Evolutionary conservation across 495 filamentous ascomycete species (phyloP).

Genomic region (Aspergillus bertholletiae): DNA sequence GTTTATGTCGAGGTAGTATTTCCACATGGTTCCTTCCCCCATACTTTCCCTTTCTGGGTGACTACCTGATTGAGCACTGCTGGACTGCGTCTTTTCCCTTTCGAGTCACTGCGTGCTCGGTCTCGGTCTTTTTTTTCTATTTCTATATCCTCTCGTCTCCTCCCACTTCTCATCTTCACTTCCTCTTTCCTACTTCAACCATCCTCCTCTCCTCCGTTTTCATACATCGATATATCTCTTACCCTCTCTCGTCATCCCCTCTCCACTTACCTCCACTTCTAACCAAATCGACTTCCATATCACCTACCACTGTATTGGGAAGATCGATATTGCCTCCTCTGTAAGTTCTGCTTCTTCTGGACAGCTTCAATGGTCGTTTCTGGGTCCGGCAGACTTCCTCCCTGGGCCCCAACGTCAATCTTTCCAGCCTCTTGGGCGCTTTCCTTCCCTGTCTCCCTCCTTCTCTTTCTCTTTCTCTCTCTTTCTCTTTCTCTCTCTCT

Average conservation of each 20-base stretch:
- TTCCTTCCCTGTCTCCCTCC: constrained; percentile 12
- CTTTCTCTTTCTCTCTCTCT: neutral
- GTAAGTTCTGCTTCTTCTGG: too few relatives aligned
- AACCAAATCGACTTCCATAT: neutral
- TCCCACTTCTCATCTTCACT: constrained; percentile 10
- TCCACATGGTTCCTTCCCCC: neutral
- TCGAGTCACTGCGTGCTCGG: neutral
- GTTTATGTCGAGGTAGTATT: too few relatives aligned
- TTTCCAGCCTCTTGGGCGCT: too few relatives aligned
- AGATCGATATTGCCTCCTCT: neutral
- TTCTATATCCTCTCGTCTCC: constrained; percentile 1
- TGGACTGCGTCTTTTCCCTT: neutral
- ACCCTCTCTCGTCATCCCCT: constrained; percentile 5
- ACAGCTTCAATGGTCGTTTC: too few relatives aligned
- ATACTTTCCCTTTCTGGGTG: constrained; percentile 9
- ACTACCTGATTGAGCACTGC: constrained; percentile 10
- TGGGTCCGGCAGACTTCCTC: too few relatives aligned
- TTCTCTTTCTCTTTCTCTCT: constrained; percentile 2
- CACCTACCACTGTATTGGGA: neutral
- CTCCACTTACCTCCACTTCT: constrained; percentile 1
- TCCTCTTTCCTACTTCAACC: neutral
- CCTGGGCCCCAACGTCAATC: too few relatives aligned
- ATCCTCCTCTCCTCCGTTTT: neutral
- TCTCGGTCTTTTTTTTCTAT: constrained; percentile 1
- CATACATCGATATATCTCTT: constrained; percentile 6